Conservation (phyloP, 2,329 filamentous ascomycete genomes). For the Aspergillus chevalieri region DNA sequence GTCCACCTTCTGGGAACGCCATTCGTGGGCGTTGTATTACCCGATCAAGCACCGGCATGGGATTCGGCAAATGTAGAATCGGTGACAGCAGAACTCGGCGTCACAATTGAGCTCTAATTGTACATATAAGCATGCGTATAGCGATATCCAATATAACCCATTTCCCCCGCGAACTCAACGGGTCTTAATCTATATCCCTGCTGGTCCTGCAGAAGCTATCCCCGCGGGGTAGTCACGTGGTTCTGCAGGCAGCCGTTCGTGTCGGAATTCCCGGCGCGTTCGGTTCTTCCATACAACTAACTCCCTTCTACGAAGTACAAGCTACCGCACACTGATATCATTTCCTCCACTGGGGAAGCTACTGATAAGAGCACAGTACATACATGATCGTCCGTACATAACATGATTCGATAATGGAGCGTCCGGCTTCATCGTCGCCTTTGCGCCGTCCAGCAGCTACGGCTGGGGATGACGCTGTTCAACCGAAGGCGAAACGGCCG, state of each 20-base stretch:
- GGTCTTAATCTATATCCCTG: neutral
- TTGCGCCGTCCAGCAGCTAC: neutral
- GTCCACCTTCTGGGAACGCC: conserved; percentile 34
- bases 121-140: neutral
- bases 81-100: conserved; percentile 13
- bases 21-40: conserved; percentile 32
- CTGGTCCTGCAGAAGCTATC: neutral
- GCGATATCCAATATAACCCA: too few relatives aligned
- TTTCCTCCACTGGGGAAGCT: neutral
- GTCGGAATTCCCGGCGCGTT: conserved; percentile 16
- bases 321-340: neutral
- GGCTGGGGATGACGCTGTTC: conserved; percentile 11
- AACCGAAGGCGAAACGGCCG: conserved; percentile 28
- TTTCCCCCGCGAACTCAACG: too few relatives aligned
- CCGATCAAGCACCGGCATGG: conserved; percentile 27
- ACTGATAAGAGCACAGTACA: neutral
- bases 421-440: conserved; percentile 10
- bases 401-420: conserved; percentile 35
- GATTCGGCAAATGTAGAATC: conserved; percentile 16
- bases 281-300: neutral
- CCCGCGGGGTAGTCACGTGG: conserved; percentile 13
- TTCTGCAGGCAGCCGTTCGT: neutral
- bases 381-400: neutral
- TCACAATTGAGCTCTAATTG: conserved; percentile 10
- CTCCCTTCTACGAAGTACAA: neutral